Percentiles rank a stretch among this genome's conserved stretches.
Evolutionary conservation across 352 stramenopile genomes (phyloP).

Genomic region (Globisporangium camurandrum): DNA sequence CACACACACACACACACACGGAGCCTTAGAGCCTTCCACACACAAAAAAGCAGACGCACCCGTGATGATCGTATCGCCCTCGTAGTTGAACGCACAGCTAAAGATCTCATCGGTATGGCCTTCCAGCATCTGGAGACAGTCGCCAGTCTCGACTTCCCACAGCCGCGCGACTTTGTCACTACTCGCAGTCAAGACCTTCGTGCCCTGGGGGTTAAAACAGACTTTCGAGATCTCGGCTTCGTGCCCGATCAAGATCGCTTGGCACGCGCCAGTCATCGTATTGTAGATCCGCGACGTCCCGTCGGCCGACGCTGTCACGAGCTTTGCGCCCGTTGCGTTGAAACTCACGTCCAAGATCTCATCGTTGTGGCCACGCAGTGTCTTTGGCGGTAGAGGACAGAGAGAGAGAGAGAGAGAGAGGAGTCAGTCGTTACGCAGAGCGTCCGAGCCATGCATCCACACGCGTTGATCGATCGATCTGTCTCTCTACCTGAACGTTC

Average conservation of each 20-base stretch:
- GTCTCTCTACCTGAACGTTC: constrained; percentile 85
- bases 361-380: constrained; percentile 91
- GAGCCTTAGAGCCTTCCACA: neutral
- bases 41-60: constrained; percentile 51
- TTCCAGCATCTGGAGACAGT: constrained; percentile 93
- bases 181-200: constrained; percentile 90
- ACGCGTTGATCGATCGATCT: neutral
- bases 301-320: constrained; percentile 92
- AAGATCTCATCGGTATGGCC: constrained; percentile 97
- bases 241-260: constrained; percentile 93
- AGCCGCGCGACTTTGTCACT: constrained; percentile 92
- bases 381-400: no score
- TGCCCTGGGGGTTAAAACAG: constrained; percentile 94
- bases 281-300: constrained; percentile 94
- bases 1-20: neutral
- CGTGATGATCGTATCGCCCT: constrained; percentile 96
- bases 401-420: no score
- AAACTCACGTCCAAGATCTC: constrained; percentile 95
- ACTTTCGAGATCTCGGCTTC: constrained; percentile 94
- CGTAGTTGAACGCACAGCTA: constrained; percentile 95
- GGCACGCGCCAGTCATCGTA: constrained; percentile 92
- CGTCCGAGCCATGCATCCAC: no score
- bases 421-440: neutral
- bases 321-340: constrained; percentile 91
- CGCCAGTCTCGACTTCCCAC: constrained; percentile 92